A percentile compares a stretch with the other conserved stretches of the same genome.
Evolutionary conservation across 768 basidiomycete genomes (phyloP).

Genomic region (Agaricus sinodeliciosus): DNA sequence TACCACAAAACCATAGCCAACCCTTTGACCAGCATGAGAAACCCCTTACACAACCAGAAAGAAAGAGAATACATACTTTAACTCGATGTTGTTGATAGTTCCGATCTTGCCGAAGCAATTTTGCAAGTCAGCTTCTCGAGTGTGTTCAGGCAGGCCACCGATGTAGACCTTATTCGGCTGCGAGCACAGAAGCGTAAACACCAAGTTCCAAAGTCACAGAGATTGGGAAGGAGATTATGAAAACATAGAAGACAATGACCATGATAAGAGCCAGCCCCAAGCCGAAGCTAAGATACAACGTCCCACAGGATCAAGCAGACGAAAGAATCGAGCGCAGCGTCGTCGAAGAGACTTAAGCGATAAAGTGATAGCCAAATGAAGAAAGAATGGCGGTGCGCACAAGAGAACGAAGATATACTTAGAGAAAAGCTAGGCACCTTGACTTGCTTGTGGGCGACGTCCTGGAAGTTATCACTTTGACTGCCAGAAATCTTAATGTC

Average conservation of each 20-base stretch:
- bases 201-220: conserved; percentile 42
- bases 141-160: conserved; percentile 83
- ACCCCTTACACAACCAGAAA: conserved; percentile 9
- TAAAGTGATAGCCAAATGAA: conserved; percentile 15
- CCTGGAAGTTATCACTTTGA: conserved; percentile 44
- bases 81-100: conserved; percentile 64
- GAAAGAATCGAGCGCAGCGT: conserved; percentile 14
- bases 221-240: conserved; percentile 25
- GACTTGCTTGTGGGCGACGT: conserved; percentile 74
- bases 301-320: conserved; percentile 26
- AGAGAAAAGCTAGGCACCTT: conserved; percentile 73
- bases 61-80: conserved; percentile 54
- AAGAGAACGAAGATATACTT: conserved; percentile 17
- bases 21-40: conserved; percentile 33
- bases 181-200: conserved; percentile 60
- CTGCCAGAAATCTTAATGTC: conserved; percentile 32
- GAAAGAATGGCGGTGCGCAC: conserved; percentile 28
- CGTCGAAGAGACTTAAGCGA: conserved; percentile 13
- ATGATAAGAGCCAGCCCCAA: conserved; percentile 7
- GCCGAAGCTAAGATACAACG: conserved; percentile 11
- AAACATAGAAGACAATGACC: conserved; percentile 26
- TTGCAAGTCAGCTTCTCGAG: conserved; percentile 78
- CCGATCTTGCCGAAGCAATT: conserved; percentile 87
- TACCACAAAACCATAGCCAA: conserved; percentile 90
- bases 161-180: conserved; percentile 94